Evolutionary conservation across 305 asterid species (phyloP), one percentile per base, ranked within the genome.

Genomic region (Stenogyne calaminthoides): DNA sequence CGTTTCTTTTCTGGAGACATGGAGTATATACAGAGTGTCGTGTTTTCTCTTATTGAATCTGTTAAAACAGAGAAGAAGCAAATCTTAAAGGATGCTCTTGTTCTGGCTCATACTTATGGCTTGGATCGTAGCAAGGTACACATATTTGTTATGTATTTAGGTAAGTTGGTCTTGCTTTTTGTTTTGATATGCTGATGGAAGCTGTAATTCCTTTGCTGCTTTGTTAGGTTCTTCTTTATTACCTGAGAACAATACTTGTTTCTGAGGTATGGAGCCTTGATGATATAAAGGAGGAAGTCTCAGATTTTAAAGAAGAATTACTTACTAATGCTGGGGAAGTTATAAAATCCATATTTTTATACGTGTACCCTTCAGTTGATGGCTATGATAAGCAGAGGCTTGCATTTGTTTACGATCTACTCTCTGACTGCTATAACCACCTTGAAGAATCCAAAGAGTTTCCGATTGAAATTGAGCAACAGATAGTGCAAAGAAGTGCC

Each of bases 331-430:
- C 96, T 73, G 87, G 77, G 55, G 92, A 89, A 77, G 84, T 87
- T 77, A 85, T 92, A 72, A 81, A 84, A 82, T 76, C 75, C 69
- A 84, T 87, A 71, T 80, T 82, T 34, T 76, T 71, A 16, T 84
- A 84, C 64, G 90, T 91, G 69, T 95, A 92, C 82, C 90, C 96
- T 67, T 80, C 74, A 68, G 81, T 92, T 71, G 89, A 88, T 85
- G 99, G 99, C 40, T 87, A 69, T 79, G 96, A 92, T 80, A 92
- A 87, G 88, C 83, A 73, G 82, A 87, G 90, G 85, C 96, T 95
- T 83, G 92, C 96, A 72, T 88, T 72, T 69, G 39, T 95, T 57
- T 95, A 91, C 78, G 77, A 76, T 80, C 82, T 95, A 55, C 99
- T 95, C 52, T 80, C 91, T 58, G 93, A 90, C 77, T 95, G 97